These are phyloP conservation scores for Asparagopsis taxiformis DNA, from an alignment of 31 red algal species.

Conservation along the genomic window DNA sequence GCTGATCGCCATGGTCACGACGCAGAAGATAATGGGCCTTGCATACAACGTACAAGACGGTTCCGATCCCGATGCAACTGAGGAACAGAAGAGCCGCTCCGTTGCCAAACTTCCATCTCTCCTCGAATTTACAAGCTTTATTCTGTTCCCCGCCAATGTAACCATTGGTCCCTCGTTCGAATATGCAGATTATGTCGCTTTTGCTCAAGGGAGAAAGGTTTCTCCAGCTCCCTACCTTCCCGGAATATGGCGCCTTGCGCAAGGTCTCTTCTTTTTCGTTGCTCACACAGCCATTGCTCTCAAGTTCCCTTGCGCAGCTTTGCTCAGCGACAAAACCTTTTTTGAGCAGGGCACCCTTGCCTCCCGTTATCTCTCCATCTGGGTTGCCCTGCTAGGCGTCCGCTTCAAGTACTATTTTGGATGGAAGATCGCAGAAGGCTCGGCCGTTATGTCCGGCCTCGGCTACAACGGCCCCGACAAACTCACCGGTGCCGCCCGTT, in stretches of 20 bases:
- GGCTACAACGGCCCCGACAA: conserved; percentile 85
- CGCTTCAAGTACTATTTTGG: conserved; percentile 99
- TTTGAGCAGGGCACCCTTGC: conserved; percentile 46
- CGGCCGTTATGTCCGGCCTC: conserved; percentile 82
- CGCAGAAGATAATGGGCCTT: conserved; percentile 93
- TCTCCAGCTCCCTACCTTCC: conserved; percentile 50
- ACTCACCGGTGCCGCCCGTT: conserved; percentile 50
- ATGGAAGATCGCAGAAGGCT: conserved; percentile 98
- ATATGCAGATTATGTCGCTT: conserved; percentile 78
- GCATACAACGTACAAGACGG: conserved; percentile 89
- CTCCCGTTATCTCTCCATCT: conserved; percentile 64
- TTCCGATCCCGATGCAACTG: conserved; percentile 29
- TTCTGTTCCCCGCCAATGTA: conserved; percentile 91
- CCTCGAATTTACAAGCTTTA: conserved; percentile 85
- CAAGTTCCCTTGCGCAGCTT: conserved; percentile 50
- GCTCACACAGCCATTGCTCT: conserved; percentile 58
- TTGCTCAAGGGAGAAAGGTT: conserved; percentile 41
- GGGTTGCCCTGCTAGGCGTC: conserved; percentile 78
- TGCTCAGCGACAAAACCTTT: conserved; percentile 57
- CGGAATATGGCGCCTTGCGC: conserved; percentile 59
- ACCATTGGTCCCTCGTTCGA: conserved; percentile 94
- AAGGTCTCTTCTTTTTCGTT: conserved; percentile 81
- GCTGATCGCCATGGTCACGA: conserved; percentile 92
- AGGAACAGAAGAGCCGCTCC: conserved; percentile 68
- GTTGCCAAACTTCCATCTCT: conserved; percentile 59